These are phyloP conservation scores for Eucalyptus regnans DNA, from an alignment of 345 rosid genomes.

Conservation along the genomic window DNA sequence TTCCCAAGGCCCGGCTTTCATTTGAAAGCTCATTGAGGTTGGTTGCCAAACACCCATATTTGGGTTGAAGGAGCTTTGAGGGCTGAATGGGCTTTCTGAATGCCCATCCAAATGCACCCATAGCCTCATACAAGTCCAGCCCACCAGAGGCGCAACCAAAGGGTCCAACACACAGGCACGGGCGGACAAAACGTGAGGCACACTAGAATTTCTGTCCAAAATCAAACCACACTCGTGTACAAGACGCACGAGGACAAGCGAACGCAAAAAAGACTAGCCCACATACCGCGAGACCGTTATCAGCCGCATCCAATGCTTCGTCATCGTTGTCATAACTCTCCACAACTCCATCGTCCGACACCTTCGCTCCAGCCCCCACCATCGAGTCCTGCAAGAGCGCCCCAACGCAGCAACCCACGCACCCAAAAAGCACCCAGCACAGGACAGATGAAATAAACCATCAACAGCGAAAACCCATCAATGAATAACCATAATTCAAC, in stretches of 20 bases:
- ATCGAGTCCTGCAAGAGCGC: constrained; percentile 41
- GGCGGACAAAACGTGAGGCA: background rate
- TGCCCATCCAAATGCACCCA: too few relatives aligned
- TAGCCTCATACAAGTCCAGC: background rate
- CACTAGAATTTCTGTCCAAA: too few relatives aligned
- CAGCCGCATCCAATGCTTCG: constrained; percentile 64
- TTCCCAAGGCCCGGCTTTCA: too few relatives aligned
- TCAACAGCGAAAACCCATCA: background rate
- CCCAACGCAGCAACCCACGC: background rate
- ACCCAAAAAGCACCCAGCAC: background rate
- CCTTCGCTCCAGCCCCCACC: constrained; percentile 43
- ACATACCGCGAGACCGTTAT: constrained; percentile 51
- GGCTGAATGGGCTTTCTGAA: too few relatives aligned
- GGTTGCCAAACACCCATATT: too few relatives aligned
- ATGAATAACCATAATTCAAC: background rate
- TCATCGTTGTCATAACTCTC: constrained; percentile 76
- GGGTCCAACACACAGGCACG: background rate
- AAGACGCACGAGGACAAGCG: background rate
- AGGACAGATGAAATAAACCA: background rate
- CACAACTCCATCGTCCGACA: constrained; percentile 60
- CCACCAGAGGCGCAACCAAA: background rate
- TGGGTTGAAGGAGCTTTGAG: too few relatives aligned
- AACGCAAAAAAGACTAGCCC: background rate
- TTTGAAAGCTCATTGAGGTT: too few relatives aligned
- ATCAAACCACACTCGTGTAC: background rate